Percentiles rank a stretch among this genome's conserved stretches.
These are phyloP conservation scores for Nitzschia sp. DNA, from an alignment of 108 stramenopile species.

Conservation along the genomic window DNA sequence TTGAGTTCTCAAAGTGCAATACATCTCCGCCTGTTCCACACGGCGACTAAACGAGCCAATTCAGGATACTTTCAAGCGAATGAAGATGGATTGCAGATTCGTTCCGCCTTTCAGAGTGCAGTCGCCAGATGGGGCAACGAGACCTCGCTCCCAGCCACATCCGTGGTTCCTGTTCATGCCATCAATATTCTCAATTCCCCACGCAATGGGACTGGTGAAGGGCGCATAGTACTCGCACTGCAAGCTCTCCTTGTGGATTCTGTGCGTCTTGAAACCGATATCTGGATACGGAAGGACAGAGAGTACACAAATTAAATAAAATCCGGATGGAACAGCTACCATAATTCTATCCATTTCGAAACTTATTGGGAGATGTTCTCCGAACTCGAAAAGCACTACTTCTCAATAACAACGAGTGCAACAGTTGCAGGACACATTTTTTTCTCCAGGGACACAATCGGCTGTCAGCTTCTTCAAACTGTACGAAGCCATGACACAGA, in stretches of 20 bases:
- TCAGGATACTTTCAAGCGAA: neutral
- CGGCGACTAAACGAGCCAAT: slow-evolving; percentile 21
- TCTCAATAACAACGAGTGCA: slow-evolving; percentile 22
- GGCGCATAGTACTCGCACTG: slow-evolving; percentile 47
- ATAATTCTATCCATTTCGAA: neutral
- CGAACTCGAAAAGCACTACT: too few relatives aligned
- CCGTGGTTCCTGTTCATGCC: slow-evolving; percentile 56
- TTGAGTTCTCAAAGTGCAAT: slow-evolving; percentile 32
- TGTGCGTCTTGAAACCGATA: slow-evolving; percentile 71
- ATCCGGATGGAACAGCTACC: neutral
- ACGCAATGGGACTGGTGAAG: neutral
- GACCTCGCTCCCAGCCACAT: slow-evolving; percentile 27
- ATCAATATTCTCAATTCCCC: slow-evolving; percentile 37
- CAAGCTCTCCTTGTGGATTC: slow-evolving; percentile 64
- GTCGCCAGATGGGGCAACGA: slow-evolving; percentile 27
- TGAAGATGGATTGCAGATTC: slow-evolving; percentile 39
- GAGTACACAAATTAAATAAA: slow-evolving; percentile 2
- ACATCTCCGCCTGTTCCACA: slow-evolving; percentile 66
- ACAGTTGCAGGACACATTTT: slow-evolving; percentile 3
- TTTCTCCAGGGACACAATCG: slow-evolving; percentile 2
- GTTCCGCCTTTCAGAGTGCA: slow-evolving; percentile 36
- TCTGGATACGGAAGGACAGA: slow-evolving; percentile 35
- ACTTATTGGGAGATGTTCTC: neutral
- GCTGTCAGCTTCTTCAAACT: slow-evolving; percentile 8
- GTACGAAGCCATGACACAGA: slow-evolving; percentile 11